Base-by-base conservation (phyloP, 2,329 filamentous ascomycete genomes). In the Claviceps purpurea region DNA sequence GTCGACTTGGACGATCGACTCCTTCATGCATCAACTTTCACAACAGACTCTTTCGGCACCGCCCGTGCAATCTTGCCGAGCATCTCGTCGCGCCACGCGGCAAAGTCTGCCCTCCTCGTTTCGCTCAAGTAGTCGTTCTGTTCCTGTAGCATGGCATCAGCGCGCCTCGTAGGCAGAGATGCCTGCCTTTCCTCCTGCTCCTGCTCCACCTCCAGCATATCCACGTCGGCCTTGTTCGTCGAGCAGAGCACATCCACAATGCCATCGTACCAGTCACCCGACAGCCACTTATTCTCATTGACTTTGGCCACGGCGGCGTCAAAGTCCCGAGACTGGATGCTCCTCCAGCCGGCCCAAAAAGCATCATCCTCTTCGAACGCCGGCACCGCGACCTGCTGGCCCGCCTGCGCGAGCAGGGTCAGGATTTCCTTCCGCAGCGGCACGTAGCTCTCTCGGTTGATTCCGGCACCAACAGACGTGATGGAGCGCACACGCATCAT, bases 81-180 rank as follows among this genome's bases (percentile, higher is more conserved):
- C 26, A 88, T 75, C 1, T 64, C 68, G 4, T 73, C 71, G 64
- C 83, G 83, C 87, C 87, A 93, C 18, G 63, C 64, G 45, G 64
- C 69, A 62, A 82, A 89, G 11, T 84, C 79, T 42, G 70, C 71
- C 58, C 75, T 73, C 57, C 79, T 80, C 55, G 74, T 70, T 48
- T 83, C 79, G 56, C 81, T 83, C 59, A 90, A 65, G 60, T 82
- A 87, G 60, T 89, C 84, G 60, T 86, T 82, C 47, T 77, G 76
- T 56, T 84, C 81, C 64, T 89, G 85, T 59, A 90, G 79, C 85
- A 89, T 89, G 2, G 82, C 85, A 56, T 81, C 78, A 8, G 74
- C 69, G 52, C 74, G 65, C 65, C 80, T 67, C 30, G 73, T 62
- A 52, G 73, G 69, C 40, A 68, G 61, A 54, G 65, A 70, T 55